Evolutionary conservation across 2,329 filamentous ascomycete genomes (phyloP).

Genomic region (Orbilia blumenaviensis): DNA sequence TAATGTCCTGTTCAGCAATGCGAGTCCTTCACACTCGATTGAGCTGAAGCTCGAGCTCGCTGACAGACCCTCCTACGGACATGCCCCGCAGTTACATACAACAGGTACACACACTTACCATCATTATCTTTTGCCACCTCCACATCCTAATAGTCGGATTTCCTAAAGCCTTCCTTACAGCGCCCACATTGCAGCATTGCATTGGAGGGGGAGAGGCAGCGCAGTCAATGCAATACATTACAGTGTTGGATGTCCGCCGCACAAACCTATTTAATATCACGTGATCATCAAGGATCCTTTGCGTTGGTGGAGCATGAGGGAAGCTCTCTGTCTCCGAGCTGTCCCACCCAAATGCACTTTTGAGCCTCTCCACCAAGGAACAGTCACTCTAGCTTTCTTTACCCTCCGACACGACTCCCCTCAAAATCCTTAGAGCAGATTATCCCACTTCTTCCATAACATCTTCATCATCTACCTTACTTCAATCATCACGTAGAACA

Average conservation of each 20-base stretch:
- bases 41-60: too few species aligned
- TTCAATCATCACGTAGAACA: conserved; percentile 1
- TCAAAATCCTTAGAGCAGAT: background rate
- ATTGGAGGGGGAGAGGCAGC: too few species aligned
- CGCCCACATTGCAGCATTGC: too few species aligned
- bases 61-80: background rate
- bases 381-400: conserved; percentile 31
- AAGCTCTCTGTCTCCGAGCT: conserved; percentile 21
- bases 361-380: conserved; percentile 37
- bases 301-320: conserved; percentile 18
- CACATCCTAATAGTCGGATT: background rate
- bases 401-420: conserved; percentile 8
- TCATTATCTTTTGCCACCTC: conserved; percentile 8
- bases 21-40: background rate
- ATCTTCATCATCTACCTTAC: background rate
- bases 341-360: conserved; percentile 37
- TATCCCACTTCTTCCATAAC: background rate
- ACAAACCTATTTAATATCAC: too few species aligned
- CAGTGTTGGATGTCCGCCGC: too few species aligned
- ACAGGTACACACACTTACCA: background rate
- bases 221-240: too few species aligned
- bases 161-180: too few species aligned
- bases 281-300: conserved; percentile 20
- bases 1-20: too few species aligned
- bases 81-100: background rate